phyloP scores from a whole-genome alignment of 257 asterid species.

The Cordia subcordata region DNA sequence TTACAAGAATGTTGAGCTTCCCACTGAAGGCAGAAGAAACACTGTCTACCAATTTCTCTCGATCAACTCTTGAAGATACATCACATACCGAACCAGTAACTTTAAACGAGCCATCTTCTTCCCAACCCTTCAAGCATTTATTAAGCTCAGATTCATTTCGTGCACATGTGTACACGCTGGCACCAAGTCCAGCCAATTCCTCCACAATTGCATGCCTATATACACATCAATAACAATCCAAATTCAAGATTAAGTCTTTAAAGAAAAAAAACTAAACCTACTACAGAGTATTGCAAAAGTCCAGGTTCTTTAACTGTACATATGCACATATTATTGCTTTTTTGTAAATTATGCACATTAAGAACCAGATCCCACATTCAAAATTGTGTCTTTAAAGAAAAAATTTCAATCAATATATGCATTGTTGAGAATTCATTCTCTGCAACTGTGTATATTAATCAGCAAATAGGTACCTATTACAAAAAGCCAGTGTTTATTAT shows the following conservation, averaged over 20 bases:
- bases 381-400: not conserved
- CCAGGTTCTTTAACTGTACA: no score
- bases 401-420: no score
- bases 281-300: no score
- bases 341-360: not conserved
- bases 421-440: no score
- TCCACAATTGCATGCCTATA: slow-evolving; percentile 58
- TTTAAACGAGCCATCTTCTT: slow-evolving; percentile 32
- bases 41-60: slow-evolving; percentile 36
- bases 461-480: no score
- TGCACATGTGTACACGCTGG: slow-evolving; percentile 57
- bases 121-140: slow-evolving; percentile 48
- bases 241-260: slow-evolving; percentile 14
- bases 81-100: slow-evolving; percentile 58
- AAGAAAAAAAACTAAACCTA: not conserved
- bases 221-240: slow-evolving; percentile 10
- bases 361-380: not conserved
- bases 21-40: slow-evolving; percentile 40
- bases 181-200: slow-evolving; percentile 63
- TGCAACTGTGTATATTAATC: no score
- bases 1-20: slow-evolving; percentile 58
- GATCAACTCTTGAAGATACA: slow-evolving; percentile 40
- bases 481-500: no score
- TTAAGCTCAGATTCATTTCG: slow-evolving; percentile 43
- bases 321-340: no score